phyloP scores from a whole-genome alignment of 2,329 filamentous ascomycete genomes.

The Atkinsonella texensis region DNA sequence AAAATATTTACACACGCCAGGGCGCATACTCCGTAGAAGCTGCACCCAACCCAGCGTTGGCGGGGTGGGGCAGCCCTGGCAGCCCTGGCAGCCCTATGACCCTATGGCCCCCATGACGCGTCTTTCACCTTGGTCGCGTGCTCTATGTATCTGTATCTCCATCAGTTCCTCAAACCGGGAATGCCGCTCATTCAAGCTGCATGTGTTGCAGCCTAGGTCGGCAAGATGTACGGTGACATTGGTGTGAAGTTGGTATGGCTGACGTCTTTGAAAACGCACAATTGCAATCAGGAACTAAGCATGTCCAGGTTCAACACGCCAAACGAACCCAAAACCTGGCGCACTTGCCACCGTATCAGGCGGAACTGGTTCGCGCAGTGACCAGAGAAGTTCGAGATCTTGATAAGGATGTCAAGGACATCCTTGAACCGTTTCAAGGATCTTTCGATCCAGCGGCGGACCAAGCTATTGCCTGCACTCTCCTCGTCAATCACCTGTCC shows the following conservation, averaged over 20 bases:
- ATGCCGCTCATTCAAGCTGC: background rate
- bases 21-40: too few species aligned
- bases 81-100: too few species aligned
- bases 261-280: background rate
- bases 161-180: too few species aligned
- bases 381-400: slow-evolving; percentile 89
- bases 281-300: background rate
- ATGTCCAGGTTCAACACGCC: slow-evolving; percentile 72
- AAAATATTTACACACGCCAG: too few species aligned
- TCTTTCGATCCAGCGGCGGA: slow-evolving; percentile 77
- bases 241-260: slow-evolving; percentile 66
- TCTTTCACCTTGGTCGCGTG: background rate
- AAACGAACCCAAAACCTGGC: slow-evolving; percentile 83
- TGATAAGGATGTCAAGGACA: slow-evolving; percentile 68
- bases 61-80: background rate
- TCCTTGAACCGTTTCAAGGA: slow-evolving; percentile 72
- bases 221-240: slow-evolving; percentile 71
- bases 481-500: slow-evolving; percentile 86
- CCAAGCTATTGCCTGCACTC: slow-evolving; percentile 71
- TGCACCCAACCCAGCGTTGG: background rate
- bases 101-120: background rate
- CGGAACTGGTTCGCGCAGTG: slow-evolving; percentile 77
- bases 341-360: slow-evolving; percentile 82
- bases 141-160: background rate
- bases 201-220: background rate